Evolutionary conservation across 371 early-diverging fungal genomes (phyloP).

Genomic region (Nematocida ironsii): DNA sequence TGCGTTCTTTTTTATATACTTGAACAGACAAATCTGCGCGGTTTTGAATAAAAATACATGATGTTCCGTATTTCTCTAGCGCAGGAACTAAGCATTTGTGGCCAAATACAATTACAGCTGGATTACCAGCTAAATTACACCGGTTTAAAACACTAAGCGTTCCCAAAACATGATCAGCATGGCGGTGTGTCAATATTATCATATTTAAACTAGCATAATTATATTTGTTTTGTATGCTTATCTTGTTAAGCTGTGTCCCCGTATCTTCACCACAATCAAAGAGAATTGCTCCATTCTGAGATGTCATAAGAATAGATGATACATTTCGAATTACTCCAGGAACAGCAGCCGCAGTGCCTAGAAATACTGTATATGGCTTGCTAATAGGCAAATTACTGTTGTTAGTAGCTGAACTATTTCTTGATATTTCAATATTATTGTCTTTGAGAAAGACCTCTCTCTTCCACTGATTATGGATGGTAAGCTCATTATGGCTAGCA

Average conservation of each 20-base stretch:
- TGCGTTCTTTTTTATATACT: background rate
- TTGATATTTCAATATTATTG: background rate
- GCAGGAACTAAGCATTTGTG: conserved; percentile 55
- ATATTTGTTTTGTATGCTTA: conserved; percentile 71
- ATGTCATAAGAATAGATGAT: conserved; percentile 70
- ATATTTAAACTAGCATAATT: conserved; percentile 71
- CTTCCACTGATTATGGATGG: background rate
- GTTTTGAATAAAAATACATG: conserved; percentile 48
- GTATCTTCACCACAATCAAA: conserved; percentile 97
- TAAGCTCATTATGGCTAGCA: background rate
- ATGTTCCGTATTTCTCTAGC: conserved; percentile 42
- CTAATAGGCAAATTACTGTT: background rate
- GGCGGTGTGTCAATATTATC: conserved; percentile 89
- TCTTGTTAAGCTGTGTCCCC: conserved; percentile 79
- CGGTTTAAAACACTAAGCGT: conserved; percentile 58
- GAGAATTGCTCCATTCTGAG: conserved; percentile 68
- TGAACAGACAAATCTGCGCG: background rate
- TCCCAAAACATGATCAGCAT: conserved; percentile 98
- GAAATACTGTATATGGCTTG: conserved; percentile 29
- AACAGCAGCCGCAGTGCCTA: conserved; percentile 90
- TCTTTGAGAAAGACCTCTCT: background rate
- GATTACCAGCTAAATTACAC: conserved; percentile 3
- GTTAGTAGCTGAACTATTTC: background rate
- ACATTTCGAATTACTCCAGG: conserved; percentile 93
- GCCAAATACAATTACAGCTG: conserved; percentile 32